A percentile compares a stretch with the other conserved stretches of the same genome.
phyloP scores from a whole-genome alignment of 495 filamentous ascomycete genomes.

The Cercophora samala region DNA sequence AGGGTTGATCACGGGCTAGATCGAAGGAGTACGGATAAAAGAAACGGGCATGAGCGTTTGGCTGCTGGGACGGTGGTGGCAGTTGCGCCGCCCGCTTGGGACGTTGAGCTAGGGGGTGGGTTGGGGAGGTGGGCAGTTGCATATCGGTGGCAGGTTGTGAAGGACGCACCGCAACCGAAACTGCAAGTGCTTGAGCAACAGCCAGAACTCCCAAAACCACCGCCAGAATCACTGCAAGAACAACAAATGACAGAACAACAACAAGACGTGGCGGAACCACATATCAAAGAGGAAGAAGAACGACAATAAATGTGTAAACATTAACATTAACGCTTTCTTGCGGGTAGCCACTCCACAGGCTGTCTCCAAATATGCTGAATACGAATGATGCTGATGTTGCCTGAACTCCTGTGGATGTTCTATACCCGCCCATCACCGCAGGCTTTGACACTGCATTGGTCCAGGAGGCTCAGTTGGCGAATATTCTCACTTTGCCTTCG shows the following conservation, averaged over 20 bases:
- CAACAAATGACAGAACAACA: background rate
- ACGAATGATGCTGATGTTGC: background rate
- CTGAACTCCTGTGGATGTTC: background rate
- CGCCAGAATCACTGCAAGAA: too few species aligned
- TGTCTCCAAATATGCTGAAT: background rate
- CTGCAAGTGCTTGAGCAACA: background rate
- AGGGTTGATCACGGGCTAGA: background rate
- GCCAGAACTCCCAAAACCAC: background rate
- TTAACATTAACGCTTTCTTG: background rate
- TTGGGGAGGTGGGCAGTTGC: constrained; percentile 42
- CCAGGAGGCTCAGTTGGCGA: constrained; percentile 8
- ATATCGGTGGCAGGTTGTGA: constrained; percentile 41
- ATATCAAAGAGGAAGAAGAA: background rate
- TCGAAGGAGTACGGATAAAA: constrained; percentile 6
- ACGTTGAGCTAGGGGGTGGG: constrained; percentile 31
- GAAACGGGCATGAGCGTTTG: constrained; percentile 15
- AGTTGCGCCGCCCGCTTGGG: constrained; percentile 44
- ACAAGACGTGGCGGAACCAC: constrained; percentile 1
- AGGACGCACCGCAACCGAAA: background rate
- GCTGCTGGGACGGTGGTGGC: constrained; percentile 34
- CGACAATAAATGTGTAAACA: background rate
- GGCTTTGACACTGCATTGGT: background rate
- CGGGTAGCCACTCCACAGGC: too few species aligned
- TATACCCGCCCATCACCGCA: background rate
- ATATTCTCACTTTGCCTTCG: constrained; percentile 21